Conservation (phyloP, 139 green algal species). For the Picochlorum costavermella region DNA sequence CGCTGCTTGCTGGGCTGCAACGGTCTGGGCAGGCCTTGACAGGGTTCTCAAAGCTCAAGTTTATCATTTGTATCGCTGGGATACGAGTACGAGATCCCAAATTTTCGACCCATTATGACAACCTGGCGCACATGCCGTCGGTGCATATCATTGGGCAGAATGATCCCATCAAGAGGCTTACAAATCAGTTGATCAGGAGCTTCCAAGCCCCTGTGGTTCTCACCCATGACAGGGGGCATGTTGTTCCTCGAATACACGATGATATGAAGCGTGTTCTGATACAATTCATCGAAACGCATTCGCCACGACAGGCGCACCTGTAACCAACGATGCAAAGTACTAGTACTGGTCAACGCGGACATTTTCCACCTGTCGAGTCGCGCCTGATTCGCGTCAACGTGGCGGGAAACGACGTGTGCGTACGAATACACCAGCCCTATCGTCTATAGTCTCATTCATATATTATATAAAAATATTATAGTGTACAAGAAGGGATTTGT, state of each 20-base stretch:
- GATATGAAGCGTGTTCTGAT: background rate
- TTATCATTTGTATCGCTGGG: constrained; percentile 44
- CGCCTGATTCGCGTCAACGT: too few relatives aligned
- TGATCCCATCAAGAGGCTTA: constrained; percentile 28
- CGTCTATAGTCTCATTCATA: too few relatives aligned
- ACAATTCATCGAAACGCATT: background rate
- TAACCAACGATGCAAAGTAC: too few relatives aligned
- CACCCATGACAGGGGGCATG: constrained; percentile 32
- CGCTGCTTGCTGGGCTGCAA: constrained; percentile 30
- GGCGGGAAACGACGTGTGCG: too few relatives aligned
- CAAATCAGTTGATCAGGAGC: constrained; percentile 13
- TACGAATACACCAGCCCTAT: too few relatives aligned
- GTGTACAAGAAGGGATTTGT: too few relatives aligned
- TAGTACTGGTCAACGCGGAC: too few relatives aligned
- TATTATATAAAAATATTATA: too few relatives aligned
- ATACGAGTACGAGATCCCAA: constrained; percentile 28
- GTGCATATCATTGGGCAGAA: constrained; percentile 50
- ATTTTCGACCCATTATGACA: constrained; percentile 28
- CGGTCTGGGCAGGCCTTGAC: constrained; percentile 11
- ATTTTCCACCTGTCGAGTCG: too few relatives aligned
- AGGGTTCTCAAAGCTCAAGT: constrained; percentile 28
- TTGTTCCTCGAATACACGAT: constrained; percentile 27
- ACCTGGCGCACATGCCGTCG: constrained; percentile 23
- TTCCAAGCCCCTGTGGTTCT: constrained; percentile 19
- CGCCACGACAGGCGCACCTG: background rate